These are phyloP conservation scores for Quercus robur DNA, from an alignment of 306 rosid genomes.

Conservation along the genomic window DNA sequence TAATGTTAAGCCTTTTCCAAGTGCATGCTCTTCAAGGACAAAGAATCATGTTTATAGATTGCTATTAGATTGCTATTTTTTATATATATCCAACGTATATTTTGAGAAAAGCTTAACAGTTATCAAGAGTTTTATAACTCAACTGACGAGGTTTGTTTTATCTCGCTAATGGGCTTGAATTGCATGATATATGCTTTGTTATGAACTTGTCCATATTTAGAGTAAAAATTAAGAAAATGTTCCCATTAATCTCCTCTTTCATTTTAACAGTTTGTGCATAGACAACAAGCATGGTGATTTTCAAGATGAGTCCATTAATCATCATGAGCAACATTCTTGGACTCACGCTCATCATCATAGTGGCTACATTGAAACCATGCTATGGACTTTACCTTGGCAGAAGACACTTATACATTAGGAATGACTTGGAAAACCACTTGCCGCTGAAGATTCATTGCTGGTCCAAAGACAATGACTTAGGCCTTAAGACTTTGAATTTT, in stretches of 20 bases:
- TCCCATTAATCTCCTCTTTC: not conserved
- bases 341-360: not conserved
- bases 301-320: not conserved
- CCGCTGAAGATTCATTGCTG: not conserved
- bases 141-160: accelerated
- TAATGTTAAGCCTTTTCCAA: no score
- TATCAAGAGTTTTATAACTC: accelerated
- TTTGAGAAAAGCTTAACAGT: accelerated
- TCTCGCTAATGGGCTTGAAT: no score
- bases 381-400: not conserved
- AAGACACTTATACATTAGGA: not conserved
- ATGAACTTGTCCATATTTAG: no score
- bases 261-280: not conserved
- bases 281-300: not conserved
- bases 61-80: no score
- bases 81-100: no score
- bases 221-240: not conserved
- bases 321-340: not conserved
- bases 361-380: not conserved
- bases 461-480: not conserved
- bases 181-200: no score
- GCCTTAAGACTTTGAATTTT: not conserved
- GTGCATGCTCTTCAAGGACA: no score
- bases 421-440: not conserved
- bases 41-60: no score